Conservation (phyloP, 805 yeast species). For the Saturnispora besseyi region DNA sequence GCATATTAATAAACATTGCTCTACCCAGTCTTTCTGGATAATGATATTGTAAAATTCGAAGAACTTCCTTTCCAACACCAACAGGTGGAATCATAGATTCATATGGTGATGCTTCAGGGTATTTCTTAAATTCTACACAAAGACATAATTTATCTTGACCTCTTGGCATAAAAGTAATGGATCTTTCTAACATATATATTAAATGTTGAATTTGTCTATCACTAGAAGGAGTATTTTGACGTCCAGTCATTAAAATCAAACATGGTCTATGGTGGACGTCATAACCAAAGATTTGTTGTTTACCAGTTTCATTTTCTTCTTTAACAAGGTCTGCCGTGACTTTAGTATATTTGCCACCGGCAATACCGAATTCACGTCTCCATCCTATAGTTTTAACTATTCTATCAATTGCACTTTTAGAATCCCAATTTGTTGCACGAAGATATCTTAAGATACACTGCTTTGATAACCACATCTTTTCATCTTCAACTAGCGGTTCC, state of each 20-base stretch:
- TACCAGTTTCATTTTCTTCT: conserved; percentile 83
- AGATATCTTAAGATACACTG: conserved; percentile 86
- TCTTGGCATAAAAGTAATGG: conserved; percentile 88
- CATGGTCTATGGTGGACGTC: conserved; percentile 92
- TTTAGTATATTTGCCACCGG: conserved; percentile 38
- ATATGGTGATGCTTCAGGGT: conserved; percentile 38
- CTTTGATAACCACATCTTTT: conserved; percentile 83
- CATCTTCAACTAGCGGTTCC: conserved; percentile 38
- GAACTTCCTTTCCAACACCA: conserved; percentile 78
- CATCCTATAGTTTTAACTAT: conserved; percentile 72
- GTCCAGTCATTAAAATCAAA: conserved; percentile 81
- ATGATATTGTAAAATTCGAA: conserved; percentile 88
- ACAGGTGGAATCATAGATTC: conserved; percentile 60
- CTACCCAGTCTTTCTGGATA: conserved; percentile 94
- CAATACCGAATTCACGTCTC: conserved; percentile 88
- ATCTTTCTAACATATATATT: conserved; percentile 87
- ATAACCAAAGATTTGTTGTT: conserved; percentile 80
- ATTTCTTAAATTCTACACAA: conserved; percentile 84
- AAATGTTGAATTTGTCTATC: conserved; percentile 88
- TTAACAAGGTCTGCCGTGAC: conserved; percentile 45
- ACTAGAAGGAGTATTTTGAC: conserved; percentile 91
- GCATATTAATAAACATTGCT: conserved; percentile 86
- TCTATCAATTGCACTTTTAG: conserved; percentile 59
- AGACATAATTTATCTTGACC: conserved; percentile 93
- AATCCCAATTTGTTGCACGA: conserved; percentile 87